Conservation (phyloP, 805 yeast genomes). For the Pichia rugopelliculosa region DNA sequence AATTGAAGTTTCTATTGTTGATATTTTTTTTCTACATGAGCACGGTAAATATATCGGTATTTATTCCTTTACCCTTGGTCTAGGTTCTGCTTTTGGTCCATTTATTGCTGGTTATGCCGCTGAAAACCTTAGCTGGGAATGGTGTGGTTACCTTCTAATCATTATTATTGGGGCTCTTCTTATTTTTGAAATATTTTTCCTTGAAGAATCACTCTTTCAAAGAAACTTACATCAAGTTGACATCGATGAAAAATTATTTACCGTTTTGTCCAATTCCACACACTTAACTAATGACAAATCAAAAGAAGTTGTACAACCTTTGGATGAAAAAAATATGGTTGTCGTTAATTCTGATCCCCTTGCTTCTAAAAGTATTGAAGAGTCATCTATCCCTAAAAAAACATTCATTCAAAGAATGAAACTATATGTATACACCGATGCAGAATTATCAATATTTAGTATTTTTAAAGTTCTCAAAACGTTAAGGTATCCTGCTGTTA, state of each 20-base stretch:
- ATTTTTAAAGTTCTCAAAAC: not conserved
- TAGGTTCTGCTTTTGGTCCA: constrained; percentile 46
- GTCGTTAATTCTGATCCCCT: not conserved
- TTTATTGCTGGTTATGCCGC: constrained; percentile 51
- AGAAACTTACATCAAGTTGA: not conserved
- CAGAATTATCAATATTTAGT: not conserved
- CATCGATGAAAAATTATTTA: not conserved
- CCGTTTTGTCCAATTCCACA: not conserved
- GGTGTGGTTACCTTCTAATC: constrained; percentile 68
- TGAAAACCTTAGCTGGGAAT: constrained; percentile 47
- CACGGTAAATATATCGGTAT: constrained; percentile 42
- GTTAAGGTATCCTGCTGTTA: constrained; percentile 2
- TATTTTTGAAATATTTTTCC: constrained; percentile 45
- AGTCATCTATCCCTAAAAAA: not conserved
- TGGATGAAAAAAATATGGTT: not conserved
- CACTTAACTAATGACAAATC: not conserved
- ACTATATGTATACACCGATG: not conserved
- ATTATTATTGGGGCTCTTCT: constrained; percentile 54
- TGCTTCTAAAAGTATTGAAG: too few species aligned
- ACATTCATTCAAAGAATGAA: not conserved
- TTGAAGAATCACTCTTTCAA: constrained; percentile 69
- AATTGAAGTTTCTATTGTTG: constrained; percentile 39
- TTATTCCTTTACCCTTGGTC: constrained; percentile 39
- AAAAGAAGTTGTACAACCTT: too few species aligned
- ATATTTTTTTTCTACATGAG: constrained; percentile 40